Conservation (phyloP, 2,329 filamentous ascomycete species). For the Cladosporium sp. region DNA sequence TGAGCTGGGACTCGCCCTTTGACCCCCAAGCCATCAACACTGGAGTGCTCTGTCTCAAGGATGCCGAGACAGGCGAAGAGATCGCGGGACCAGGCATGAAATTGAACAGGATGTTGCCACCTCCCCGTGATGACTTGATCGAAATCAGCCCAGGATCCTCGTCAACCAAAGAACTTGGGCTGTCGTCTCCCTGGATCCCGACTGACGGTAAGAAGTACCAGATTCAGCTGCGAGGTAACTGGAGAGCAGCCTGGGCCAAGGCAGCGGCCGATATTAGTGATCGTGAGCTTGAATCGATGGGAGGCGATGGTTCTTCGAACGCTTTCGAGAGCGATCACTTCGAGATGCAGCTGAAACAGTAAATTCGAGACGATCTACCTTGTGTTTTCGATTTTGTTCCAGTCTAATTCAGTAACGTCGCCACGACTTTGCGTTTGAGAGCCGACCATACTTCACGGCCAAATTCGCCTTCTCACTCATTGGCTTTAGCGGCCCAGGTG, state of each 20-base stretch:
- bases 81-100: constrained; percentile 31
- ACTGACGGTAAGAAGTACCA: constrained; percentile 33
- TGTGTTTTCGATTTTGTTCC: background rate
- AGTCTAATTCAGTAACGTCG: background rate
- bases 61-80: constrained; percentile 26
- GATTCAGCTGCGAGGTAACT: constrained; percentile 32
- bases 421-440: no score
- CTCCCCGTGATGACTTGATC: constrained; percentile 32
- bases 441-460: no score
- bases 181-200: constrained; percentile 37
- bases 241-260: constrained; percentile 34
- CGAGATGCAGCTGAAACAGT: constrained; percentile 13
- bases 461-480: background rate
- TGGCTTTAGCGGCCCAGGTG: no score
- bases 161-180: constrained; percentile 32
- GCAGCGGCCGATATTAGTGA: constrained; percentile 15
- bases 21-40: constrained; percentile 35
- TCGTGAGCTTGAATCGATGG: constrained; percentile 19
- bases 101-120: constrained; percentile 36
- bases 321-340: constrained; percentile 15
- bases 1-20: constrained; percentile 40
- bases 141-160: constrained; percentile 33
- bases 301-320: constrained; percentile 8
- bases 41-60: constrained; percentile 34
- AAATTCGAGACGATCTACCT: background rate